phyloP scores from a whole-genome alignment of 768 basidiomycete genomes.

The Holtermanniella nyarrowii region DNA sequence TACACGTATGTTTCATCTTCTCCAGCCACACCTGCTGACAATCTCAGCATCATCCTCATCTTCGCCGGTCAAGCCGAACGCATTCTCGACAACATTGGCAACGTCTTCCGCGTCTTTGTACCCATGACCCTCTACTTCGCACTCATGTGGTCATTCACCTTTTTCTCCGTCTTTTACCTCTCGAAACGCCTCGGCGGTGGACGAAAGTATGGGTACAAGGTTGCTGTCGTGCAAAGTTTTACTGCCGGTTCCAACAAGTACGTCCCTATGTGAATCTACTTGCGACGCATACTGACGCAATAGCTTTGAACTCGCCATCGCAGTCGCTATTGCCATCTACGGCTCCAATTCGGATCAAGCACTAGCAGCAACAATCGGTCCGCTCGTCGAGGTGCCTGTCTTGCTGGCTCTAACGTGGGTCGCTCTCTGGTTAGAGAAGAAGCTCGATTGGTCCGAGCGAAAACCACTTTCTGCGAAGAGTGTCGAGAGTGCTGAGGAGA shows the following conservation, averaged over 20 bases:
- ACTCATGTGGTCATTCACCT: slow-evolving; percentile 62
- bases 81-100: slow-evolving; percentile 62
- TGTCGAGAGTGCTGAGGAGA: too few relatives aligned
- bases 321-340: slow-evolving; percentile 65
- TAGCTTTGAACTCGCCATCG: slow-evolving; percentile 66
- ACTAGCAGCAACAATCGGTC: slow-evolving; percentile 57
- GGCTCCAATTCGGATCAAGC: slow-evolving; percentile 70
- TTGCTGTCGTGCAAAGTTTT: slow-evolving; percentile 67
- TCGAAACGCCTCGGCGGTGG: slow-evolving; percentile 38
- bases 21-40: not conserved
- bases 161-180: slow-evolving; percentile 50
- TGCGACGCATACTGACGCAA: not conserved
- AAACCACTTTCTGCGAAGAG: too few relatives aligned
- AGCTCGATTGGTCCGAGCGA: slow-evolving; percentile 44
- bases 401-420: slow-evolving; percentile 60
- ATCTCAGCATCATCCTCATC: slow-evolving; percentile 35
- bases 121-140: slow-evolving; percentile 67
- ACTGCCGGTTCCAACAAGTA: slow-evolving; percentile 73
- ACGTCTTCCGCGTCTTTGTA: slow-evolving; percentile 69
- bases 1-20: slow-evolving; percentile 48
- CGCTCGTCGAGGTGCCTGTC: slow-evolving; percentile 54
- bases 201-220: slow-evolving; percentile 50
- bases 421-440: slow-evolving; percentile 46
- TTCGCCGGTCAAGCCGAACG: slow-evolving; percentile 47
- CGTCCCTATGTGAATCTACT: slow-evolving; percentile 45